Evolutionary conservation across 2,329 filamentous ascomycete species (phyloP).

Genomic region (Sclerotinia minor): DNA sequence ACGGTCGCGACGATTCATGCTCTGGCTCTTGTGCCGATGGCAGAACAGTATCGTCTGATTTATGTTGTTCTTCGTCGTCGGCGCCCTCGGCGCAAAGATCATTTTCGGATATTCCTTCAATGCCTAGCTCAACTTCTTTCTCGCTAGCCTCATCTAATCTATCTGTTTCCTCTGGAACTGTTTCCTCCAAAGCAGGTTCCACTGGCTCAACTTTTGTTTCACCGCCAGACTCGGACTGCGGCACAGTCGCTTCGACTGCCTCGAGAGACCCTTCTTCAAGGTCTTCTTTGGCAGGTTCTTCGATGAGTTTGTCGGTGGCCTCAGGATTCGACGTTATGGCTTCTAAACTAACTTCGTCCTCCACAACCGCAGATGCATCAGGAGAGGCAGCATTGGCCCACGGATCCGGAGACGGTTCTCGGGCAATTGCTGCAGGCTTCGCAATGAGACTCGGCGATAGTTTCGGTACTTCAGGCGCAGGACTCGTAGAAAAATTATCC

Average conservation of each 20-base stretch:
- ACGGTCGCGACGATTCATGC: constrained; percentile 34
- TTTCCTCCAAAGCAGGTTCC: background rate
- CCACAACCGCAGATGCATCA: background rate
- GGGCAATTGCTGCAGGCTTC: constrained; percentile 25
- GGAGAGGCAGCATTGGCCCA: constrained; percentile 31
- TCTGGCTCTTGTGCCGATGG: constrained; percentile 27
- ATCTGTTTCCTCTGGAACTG: too few relatives aligned
- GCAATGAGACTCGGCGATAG: constrained; percentile 29
- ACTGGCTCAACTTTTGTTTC: background rate
- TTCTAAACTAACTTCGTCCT: background rate
- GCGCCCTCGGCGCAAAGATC: constrained; percentile 1
- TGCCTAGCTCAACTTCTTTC: background rate
- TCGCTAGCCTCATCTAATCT: background rate
- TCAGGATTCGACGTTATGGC: background rate
- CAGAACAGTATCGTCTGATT: constrained; percentile 22
- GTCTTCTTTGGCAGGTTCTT: background rate
- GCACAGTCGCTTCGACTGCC: background rate
- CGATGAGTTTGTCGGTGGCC: background rate
- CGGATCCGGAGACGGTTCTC: constrained; percentile 38
- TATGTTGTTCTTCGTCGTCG: background rate
- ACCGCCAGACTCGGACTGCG: background rate
- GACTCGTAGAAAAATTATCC: constrained; percentile 22
- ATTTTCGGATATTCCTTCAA: background rate
- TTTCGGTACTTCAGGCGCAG: constrained; percentile 19
- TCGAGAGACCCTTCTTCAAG: background rate